Percentiles rank a stretch among this genome's conserved stretches.
Evolutionary conservation across 2,329 filamentous ascomycete species (phyloP).

Genomic region (Trichophyton schoenleinii): DNA sequence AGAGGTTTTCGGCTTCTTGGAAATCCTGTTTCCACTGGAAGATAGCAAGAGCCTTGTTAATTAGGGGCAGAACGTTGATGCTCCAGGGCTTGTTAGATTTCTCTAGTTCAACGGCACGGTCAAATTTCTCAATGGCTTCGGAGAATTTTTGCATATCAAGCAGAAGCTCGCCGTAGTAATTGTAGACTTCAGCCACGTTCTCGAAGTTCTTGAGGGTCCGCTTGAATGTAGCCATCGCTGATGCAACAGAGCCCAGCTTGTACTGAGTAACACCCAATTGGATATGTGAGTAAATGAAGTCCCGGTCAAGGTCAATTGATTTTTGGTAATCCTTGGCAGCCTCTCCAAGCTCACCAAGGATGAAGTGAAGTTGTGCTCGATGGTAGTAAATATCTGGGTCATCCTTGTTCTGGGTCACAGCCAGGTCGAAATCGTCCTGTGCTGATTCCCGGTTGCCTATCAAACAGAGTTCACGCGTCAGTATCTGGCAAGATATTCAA

Average conservation of each 20-base stretch:
- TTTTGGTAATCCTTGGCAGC: slow-evolving; percentile 98
- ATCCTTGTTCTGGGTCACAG: slow-evolving; percentile 68
- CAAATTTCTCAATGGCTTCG: slow-evolving; percentile 95
- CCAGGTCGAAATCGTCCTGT: slow-evolving; percentile 73
- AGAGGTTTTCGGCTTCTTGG: slow-evolving; percentile 83
- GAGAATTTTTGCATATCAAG: slow-evolving; percentile 92
- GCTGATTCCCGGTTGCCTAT: slow-evolving; percentile 74
- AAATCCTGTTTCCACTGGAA: slow-evolving; percentile 99
- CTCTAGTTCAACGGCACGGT: slow-evolving; percentile 97
- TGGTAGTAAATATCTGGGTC: slow-evolving; percentile 99
- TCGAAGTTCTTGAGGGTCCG: slow-evolving; percentile 97
- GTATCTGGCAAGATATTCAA: not conserved
- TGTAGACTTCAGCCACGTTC: slow-evolving; percentile 93
- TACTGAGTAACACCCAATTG: slow-evolving; percentile 98
- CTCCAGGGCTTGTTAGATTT: slow-evolving; percentile 83
- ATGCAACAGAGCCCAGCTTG: slow-evolving; percentile 97
- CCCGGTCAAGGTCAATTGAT: slow-evolving; percentile 88
- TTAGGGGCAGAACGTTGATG: slow-evolving; percentile 94
- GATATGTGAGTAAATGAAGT: slow-evolving; percentile 99
- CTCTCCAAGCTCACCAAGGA: slow-evolving; percentile 82
- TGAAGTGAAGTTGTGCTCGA: slow-evolving; percentile 95
- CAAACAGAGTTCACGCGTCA: slow-evolving; percentile 12
- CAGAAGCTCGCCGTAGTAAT: slow-evolving; percentile 96
- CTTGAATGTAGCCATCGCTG: slow-evolving; percentile 96
- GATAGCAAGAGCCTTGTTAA: slow-evolving; percentile 93